Evolutionary conservation across 164 flowering plant genomes (phyloP), one percentile per base, ranked within the genome.

Genomic region (Echeveria elegans): DNA sequence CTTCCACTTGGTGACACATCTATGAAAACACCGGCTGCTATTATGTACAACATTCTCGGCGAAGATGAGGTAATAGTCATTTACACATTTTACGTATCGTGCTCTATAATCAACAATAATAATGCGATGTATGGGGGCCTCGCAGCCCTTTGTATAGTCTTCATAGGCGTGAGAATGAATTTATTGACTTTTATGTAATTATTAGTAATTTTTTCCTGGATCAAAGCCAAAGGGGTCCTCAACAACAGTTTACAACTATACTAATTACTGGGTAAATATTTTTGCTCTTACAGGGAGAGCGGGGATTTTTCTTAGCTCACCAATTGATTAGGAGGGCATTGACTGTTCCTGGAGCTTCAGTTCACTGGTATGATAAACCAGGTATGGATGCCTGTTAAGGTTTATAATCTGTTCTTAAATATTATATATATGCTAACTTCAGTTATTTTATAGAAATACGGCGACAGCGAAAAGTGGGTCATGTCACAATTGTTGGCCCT

Each of bases 311-410:
- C 67, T 70, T 86, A 43, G 96, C 99, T 64, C 82, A 87, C 78
- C 80, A 86, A 72, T 70, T 88, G 65, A 88, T 92, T 63, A 80
- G 67, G 72, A 87, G 82, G 72, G 97, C 97, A 70, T 73, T 93
- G 76, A 30, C 68, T 45, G 72, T 82, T 67, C 86, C 85, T 23
- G 97, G 98, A 65, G 89, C 96, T 21, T 66, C 83, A 62, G 79
- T 89, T 77, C 98, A 93, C 82, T 93, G 96, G 98, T 93, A 93
- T 77, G 86, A 89, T 70, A 93, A 93, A 71, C 89, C 93, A 85
- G 96, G 98, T 92, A 26, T 65, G 48, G 84, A 36, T 64, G 72
- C 40, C 62, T 26, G 10, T 45, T 41, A 41, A 32, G 15, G 31
- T 69, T 50, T 26, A 18, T 1, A 41, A 23, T 21, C 24, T 48